Conservation (phyloP, 2,329 filamentous ascomycete genomes). For the Meredithiella fracta region DNA sequence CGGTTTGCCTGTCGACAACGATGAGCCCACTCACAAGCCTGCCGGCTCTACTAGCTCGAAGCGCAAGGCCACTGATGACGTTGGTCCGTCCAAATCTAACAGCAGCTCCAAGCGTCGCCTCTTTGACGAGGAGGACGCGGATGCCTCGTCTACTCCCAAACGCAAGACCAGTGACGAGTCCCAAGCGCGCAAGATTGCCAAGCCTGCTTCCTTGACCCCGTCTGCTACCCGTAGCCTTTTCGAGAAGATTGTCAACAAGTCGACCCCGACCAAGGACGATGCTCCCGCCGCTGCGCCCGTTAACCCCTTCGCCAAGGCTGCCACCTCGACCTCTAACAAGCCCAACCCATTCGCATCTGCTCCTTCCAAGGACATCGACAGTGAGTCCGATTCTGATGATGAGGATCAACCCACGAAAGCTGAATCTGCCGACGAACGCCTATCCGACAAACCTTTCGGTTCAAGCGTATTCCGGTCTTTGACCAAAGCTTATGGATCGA, state of each 20-base stretch:
- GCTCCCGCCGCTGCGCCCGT: conserved; percentile 19
- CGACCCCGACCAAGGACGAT: not conserved
- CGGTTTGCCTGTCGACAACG: conserved; percentile 30
- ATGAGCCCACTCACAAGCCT: conserved; percentile 19
- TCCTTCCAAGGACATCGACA: conserved; percentile 34
- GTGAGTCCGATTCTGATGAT: conserved; percentile 30
- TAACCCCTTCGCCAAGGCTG: conserved; percentile 41
- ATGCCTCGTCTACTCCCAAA: conserved; percentile 16
- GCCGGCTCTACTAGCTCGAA: conserved; percentile 26
- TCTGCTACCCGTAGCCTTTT: conserved; percentile 41
- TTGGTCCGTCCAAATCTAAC: conserved; percentile 19
- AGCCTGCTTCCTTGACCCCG: conserved; percentile 30
- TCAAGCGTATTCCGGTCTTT: conserved; percentile 39
- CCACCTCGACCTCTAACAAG: not conserved
- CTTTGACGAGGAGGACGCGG: conserved; percentile 23
- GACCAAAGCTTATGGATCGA: conserved; percentile 32
- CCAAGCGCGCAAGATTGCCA: conserved; percentile 35
- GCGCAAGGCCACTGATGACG: conserved; percentile 40
- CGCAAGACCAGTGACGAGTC: conserved; percentile 28
- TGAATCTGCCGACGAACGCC: not conserved
- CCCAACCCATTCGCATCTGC: conserved; percentile 18
- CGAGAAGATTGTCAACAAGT: conserved; percentile 32
- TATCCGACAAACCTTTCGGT: not conserved
- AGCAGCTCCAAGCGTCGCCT: conserved; percentile 35
- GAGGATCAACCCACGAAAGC: conserved; percentile 21